Conservation (phyloP, 257 asterid species). For the Linaria vulgaris region DNA sequence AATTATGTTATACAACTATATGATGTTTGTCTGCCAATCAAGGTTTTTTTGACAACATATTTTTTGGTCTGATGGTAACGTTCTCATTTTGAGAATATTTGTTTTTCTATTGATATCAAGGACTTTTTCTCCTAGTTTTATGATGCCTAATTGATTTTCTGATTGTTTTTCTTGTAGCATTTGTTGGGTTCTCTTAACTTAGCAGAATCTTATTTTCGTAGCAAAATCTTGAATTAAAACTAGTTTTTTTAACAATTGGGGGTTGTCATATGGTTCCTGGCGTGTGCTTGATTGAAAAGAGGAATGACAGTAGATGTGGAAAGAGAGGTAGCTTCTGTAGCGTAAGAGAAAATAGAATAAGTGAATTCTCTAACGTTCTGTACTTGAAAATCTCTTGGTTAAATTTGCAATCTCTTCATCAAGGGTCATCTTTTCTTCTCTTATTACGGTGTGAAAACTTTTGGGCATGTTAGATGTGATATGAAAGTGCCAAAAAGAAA, state of each 20-base stretch:
- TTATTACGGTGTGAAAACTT: neutral
- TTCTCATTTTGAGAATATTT: neutral
- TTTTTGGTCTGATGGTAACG: neutral
- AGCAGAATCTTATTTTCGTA: neutral
- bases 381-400: neutral
- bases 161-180: too few species aligned
- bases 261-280: neutral
- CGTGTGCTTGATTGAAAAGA: too few species aligned
- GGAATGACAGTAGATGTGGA: too few species aligned
- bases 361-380: neutral
- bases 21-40: constrained; percentile 3
- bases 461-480: neutral
- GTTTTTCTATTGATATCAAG: too few species aligned
- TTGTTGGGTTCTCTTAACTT: too few species aligned
- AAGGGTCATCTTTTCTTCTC: neutral
- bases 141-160: too few species aligned
- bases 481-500: too few species aligned
- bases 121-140: too few species aligned
- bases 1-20: neutral
- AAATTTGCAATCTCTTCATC: neutral
- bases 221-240: neutral
- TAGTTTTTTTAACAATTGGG: neutral
- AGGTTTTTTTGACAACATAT: neutral
- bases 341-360: neutral
- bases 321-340: neutral